Evolutionary conservation across 495 filamentous ascomycete species (phyloP).

Genomic region (Talaromyces stipitatus): DNA sequence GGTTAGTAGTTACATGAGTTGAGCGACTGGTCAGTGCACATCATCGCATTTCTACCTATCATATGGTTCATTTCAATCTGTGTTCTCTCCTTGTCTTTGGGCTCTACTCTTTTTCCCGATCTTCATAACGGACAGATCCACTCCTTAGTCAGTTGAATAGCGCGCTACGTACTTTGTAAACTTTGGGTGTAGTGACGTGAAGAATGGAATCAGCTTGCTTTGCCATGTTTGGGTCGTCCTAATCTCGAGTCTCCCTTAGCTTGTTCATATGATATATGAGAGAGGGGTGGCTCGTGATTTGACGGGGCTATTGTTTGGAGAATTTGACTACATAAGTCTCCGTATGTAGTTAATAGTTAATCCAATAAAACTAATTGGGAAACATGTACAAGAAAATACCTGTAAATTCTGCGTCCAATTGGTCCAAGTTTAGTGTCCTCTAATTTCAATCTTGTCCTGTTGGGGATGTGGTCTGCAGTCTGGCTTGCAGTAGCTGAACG

Average conservation of each 20-base stretch:
- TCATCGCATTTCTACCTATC: background rate
- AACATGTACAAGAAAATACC: background rate
- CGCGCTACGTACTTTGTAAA: background rate
- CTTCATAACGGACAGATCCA: constrained; percentile 6
- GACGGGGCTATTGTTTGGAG: background rate
- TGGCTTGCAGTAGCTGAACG: constrained; percentile 31
- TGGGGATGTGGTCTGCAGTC: constrained; percentile 6
- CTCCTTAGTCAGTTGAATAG: background rate
- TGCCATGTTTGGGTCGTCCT: background rate
- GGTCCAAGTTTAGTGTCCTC: background rate
- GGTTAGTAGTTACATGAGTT: background rate
- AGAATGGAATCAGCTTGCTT: constrained; percentile 3
- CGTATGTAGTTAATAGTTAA: background rate
- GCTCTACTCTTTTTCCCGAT: background rate
- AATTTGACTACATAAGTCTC: background rate
- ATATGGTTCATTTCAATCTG: background rate
- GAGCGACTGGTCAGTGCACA: background rate
- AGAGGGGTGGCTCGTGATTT: background rate
- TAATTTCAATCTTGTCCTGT: background rate
- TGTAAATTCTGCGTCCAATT: background rate
- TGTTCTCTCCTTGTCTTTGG: background rate
- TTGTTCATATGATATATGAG: background rate
- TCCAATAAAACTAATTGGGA: background rate
- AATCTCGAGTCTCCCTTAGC: background rate
- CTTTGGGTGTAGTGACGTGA: background rate